Conservation (phyloP, 495 filamentous ascomycete species). For the Aspergillus biplanus region DNA sequence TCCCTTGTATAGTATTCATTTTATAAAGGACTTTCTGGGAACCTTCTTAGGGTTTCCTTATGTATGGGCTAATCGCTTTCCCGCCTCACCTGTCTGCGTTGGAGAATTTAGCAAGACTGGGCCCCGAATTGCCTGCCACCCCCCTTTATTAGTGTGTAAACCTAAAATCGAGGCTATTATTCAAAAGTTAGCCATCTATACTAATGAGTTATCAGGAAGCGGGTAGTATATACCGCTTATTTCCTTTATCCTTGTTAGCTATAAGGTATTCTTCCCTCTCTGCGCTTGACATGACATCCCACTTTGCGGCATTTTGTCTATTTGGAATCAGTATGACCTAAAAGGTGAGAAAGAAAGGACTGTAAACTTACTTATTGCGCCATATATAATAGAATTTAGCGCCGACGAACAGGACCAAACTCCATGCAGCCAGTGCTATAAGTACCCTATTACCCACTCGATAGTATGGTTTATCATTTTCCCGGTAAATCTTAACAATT, state of each 20-base stretch:
- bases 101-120: too few species aligned
- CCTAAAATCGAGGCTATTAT: slow-evolving; percentile 53
- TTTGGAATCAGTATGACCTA: slow-evolving; percentile 14
- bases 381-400: slow-evolving; percentile 66
- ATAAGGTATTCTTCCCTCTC: slow-evolving; percentile 66
- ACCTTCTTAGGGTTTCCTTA: too few species aligned
- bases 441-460: slow-evolving; percentile 67
- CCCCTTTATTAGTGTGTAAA: slow-evolving; percentile 47
- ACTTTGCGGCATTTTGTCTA: slow-evolving; percentile 46
- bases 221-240: slow-evolving; percentile 58
- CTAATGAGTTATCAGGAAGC: not conserved
- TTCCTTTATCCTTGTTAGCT: slow-evolving; percentile 68
- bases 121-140: too few species aligned
- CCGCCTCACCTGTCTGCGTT: too few species aligned
- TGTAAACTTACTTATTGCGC: slow-evolving; percentile 55
- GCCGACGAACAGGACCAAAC: slow-evolving; percentile 57
- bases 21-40: too few species aligned
- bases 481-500: slow-evolving; percentile 58
- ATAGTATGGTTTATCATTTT: slow-evolving; percentile 68
- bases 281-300: slow-evolving; percentile 63
- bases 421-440: slow-evolving; percentile 55
- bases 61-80: too few species aligned
- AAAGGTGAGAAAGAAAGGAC: not conserved
- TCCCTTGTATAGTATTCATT: too few species aligned
- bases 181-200: too few species aligned